Evolutionary conservation across 805 yeast genomes (phyloP).

Genomic region (Myxozyma vanderwaltii): DNA sequence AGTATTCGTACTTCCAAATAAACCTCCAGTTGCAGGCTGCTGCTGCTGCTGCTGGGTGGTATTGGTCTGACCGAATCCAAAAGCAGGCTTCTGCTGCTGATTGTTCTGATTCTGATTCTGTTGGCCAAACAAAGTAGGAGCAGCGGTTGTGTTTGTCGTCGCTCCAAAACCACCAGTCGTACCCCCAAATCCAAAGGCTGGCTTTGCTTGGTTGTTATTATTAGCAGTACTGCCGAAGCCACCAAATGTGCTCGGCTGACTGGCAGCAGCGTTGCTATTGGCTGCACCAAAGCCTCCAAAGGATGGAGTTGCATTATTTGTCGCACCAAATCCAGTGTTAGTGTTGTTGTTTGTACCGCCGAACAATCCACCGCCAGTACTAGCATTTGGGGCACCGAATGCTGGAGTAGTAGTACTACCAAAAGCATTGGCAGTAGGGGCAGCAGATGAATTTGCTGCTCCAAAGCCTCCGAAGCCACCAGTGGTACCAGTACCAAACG

Average conservation of each 20-base stretch:
- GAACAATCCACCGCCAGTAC: conserved; percentile 33
- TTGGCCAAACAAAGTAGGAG: conserved; percentile 32
- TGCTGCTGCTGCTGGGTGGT: conserved; percentile 16
- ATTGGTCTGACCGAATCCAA: conserved; percentile 30
- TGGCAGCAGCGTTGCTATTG: conserved; percentile 34
- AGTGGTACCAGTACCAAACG: conserved; percentile 29
- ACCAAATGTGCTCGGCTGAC: conserved; percentile 28
- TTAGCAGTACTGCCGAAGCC: conserved; percentile 31
- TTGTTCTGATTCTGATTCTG: conserved; percentile 13
- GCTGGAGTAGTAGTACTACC: conserved; percentile 32
- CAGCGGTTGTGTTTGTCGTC: conserved; percentile 25
- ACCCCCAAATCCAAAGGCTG: conserved; percentile 22
- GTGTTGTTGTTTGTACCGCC: conserved; percentile 19
- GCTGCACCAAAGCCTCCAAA: conserved; percentile 39
- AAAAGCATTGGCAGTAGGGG: conserved; percentile 35
- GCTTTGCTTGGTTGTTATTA: conserved; percentile 29
- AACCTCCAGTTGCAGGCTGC: conserved; percentile 28
- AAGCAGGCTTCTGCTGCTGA: conserved; percentile 18
- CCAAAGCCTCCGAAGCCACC: conserved; percentile 28
- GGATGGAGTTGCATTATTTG: conserved; percentile 36
- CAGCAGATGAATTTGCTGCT: conserved; percentile 40
- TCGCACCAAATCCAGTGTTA: conserved; percentile 42
- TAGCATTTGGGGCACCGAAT: conserved; percentile 44
- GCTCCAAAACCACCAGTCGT: conserved; percentile 41
- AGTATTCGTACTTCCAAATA: conserved; percentile 47